Base-by-base conservation (phyloP, 2,329 filamentous ascomycete genomes). In the Neopestalotiopsis clavispora region DNA sequence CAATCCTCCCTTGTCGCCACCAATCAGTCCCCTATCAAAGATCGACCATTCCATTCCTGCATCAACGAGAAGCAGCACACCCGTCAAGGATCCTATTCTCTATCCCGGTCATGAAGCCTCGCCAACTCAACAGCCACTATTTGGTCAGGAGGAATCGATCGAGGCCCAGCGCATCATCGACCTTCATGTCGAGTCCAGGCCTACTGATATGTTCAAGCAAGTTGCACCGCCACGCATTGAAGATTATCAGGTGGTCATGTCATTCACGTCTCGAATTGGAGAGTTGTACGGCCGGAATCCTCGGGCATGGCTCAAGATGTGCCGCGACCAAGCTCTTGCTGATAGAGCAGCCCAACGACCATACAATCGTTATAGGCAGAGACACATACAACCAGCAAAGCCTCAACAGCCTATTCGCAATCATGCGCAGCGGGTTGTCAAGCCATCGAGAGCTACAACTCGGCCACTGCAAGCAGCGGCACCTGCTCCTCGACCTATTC, bases 41-140 rank as follows among this genome's bases (percentile, higher is more conserved):
- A 70, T 78, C 64, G 78, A 82, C 62, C 76, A 72, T 42, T 68
- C 66, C 38, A 65, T 70, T 40, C 70, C 77, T 38, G 73, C 76
- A 59, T 75, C 72, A 40, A 74, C 79, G 45, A 72, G 74, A 1
- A 73, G 78, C 0, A 69, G 72, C 3, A 79, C 79, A 14, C 74
- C 79, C 2, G 76, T 84, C 67, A 82, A 83, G 71, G 89, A 90
- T 70, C 88, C 88, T 1, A 88, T 91, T 42, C 79, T 91, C 40
- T 91, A 88, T 72, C 87, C 88, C 10, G 67, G 74, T 49, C 82
- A 83, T 49, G 86, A 88, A 13, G 69, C 76, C 52, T 83, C 83
- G 59, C 80, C 84, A 5, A 76, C 82, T 2, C 82, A 86, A 68
- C 80, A 81, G 12, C 85, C 87, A 4, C 79, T 90, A 23, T 90